These are phyloP conservation scores for Chlorella variabilis DNA, from an alignment of 163 green algal genomes.

Conservation along the genomic window DNA sequence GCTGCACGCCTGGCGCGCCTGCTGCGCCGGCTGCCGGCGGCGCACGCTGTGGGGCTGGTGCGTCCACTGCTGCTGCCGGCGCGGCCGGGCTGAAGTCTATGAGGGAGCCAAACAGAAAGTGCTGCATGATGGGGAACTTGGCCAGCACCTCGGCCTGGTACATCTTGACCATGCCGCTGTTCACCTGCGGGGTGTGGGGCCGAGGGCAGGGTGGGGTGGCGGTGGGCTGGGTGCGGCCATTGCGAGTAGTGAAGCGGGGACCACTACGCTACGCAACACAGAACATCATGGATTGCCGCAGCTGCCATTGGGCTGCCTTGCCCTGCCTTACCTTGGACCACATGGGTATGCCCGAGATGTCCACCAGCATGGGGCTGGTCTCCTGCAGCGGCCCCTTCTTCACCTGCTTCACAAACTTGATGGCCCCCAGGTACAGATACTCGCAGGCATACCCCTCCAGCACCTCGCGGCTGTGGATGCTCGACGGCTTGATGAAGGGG, in stretches of 20 bases:
- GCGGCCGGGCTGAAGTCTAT: conserved; percentile 59
- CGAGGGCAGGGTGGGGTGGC: not conserved
- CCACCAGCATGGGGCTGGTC: conserved; percentile 95
- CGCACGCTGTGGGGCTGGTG: too few species aligned
- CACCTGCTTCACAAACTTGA: conserved; percentile 92
- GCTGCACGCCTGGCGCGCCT: too few species aligned
- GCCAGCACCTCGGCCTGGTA: conserved; percentile 94
- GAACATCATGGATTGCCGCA: too few species aligned
- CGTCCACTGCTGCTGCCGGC: not conserved
- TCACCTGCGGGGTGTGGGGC: conserved; percentile 65
- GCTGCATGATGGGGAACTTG: conserved; percentile 99
- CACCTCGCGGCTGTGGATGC: conserved; percentile 84
- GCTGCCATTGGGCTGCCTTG: not conserved
- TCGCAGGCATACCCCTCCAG: conserved; percentile 74
- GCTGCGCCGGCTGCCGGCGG: too few species aligned
- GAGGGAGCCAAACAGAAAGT: conserved; percentile 91
- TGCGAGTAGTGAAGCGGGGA: not conserved
- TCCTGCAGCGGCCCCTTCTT: conserved; percentile 96
- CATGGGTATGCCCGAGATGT: conserved; percentile 87
- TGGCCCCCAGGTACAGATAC: conserved; percentile 90
- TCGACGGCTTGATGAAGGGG: conserved; percentile 81
- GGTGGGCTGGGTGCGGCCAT: not conserved
- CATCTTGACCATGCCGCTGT: conserved; percentile 95
- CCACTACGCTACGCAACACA: not conserved
- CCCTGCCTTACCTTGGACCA: conserved; percentile 79